Conservation (phyloP, 345 rosid genomes). For the Diplotaxis tenuifolia region DNA sequence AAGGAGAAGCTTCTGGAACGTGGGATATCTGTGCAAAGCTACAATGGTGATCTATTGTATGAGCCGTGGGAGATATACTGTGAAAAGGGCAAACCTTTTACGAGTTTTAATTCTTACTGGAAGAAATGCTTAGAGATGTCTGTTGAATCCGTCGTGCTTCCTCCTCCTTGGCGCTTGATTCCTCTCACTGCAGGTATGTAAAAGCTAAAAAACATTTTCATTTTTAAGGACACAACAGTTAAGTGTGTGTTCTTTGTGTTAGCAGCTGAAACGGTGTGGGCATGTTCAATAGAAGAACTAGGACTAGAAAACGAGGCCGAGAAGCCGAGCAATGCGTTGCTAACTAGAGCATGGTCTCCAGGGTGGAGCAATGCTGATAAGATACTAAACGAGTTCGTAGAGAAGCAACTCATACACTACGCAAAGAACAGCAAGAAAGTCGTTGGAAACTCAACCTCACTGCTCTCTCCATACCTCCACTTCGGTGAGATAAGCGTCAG, state of each 20-base stretch:
- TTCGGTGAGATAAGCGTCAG: slow-evolving; percentile 91
- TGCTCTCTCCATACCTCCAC: slow-evolving; percentile 90
- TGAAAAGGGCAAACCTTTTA: slow-evolving; percentile 66
- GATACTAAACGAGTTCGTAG: slow-evolving; percentile 60
- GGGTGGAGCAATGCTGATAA: slow-evolving; percentile 92
- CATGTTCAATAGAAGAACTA: slow-evolving; percentile 64
- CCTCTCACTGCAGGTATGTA: slow-evolving; percentile 52
- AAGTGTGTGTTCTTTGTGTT: neutral
- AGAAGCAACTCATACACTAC: slow-evolving; percentile 57
- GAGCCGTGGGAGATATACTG: slow-evolving; percentile 92
- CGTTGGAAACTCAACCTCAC: slow-evolving; percentile 62
- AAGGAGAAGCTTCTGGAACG: slow-evolving; percentile 68
- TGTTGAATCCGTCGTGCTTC: slow-evolving; percentile 57
- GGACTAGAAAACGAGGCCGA: slow-evolving; percentile 83
- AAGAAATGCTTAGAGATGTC: slow-evolving; percentile 65
- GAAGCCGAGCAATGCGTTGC: slow-evolving; percentile 75
- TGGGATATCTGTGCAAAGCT: slow-evolving; percentile 87
- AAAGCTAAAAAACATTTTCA: neutral
- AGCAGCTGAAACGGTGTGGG: slow-evolving; percentile 49
- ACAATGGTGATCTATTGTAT: slow-evolving; percentile 78
- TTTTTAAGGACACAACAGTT: neutral
- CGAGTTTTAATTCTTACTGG: slow-evolving; percentile 71
- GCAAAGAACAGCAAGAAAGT: slow-evolving; percentile 58
- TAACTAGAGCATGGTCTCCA: slow-evolving; percentile 92
- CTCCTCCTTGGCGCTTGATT: slow-evolving; percentile 73